phyloP scores from a whole-genome alignment of 345 rosid species.

The Eucalyptus cloeziana region DNA sequence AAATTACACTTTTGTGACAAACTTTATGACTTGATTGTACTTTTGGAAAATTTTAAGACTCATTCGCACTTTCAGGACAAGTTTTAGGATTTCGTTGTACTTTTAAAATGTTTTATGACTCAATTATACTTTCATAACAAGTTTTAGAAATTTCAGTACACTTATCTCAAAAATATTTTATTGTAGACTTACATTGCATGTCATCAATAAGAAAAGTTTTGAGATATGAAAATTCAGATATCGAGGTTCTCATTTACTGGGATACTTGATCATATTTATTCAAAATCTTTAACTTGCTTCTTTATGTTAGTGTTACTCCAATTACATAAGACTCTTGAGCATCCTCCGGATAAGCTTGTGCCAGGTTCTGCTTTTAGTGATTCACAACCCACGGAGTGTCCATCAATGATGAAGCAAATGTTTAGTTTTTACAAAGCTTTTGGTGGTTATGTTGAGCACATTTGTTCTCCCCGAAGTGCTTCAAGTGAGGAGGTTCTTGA shows the following conservation, averaged over 20 bases:
- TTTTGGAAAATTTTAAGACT: too few species aligned
- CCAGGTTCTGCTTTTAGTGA: neutral
- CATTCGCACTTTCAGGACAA: too few species aligned
- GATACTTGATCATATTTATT: neutral
- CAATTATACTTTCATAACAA: too few species aligned
- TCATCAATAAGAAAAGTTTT: neutral
- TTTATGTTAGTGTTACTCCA: neutral
- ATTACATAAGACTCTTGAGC: too few species aligned
- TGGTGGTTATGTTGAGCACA: neutral
- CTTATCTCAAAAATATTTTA: neutral
- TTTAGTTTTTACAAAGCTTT: neutral
- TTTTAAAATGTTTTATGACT: too few species aligned
- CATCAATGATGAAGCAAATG: neutral
- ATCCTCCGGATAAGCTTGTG: neutral
- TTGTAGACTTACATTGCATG: neutral
- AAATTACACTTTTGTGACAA: too few species aligned
- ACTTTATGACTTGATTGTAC: too few species aligned
- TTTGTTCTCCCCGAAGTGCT: too few species aligned
- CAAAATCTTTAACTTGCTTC: neutral
- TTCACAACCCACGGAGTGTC: neutral
- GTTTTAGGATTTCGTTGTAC: too few species aligned
- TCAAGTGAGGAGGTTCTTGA: neutral
- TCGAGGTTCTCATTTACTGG: neutral
- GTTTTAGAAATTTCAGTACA: too few species aligned
- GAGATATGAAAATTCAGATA: neutral